Evolutionary conservation across 2,329 filamentous ascomycete species (phyloP).

Genomic region (Blumeriella jaapii): DNA sequence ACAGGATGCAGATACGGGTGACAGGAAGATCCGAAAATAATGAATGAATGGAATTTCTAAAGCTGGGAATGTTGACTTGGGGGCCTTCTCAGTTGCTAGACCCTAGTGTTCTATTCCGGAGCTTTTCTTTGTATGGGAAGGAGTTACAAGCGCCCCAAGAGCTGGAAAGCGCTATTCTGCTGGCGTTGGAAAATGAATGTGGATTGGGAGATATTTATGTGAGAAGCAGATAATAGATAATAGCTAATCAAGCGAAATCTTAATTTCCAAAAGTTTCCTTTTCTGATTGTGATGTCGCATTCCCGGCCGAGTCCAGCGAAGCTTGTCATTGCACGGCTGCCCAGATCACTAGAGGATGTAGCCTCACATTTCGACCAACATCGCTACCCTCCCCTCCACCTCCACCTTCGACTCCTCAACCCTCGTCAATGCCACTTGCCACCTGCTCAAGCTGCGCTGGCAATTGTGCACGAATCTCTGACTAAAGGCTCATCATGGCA

Average conservation of each 20-base stretch:
- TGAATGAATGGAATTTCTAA: no score
- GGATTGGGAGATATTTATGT: background rate
- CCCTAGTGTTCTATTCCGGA: background rate
- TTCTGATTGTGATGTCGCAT: background rate
- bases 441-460: slow-evolving; percentile 18
- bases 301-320: background rate
- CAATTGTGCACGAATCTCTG: slow-evolving; percentile 17
- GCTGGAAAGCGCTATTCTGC: slow-evolving; percentile 21
- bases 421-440: slow-evolving; percentile 21
- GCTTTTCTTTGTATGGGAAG: slow-evolving; percentile 5
- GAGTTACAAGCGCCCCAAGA: slow-evolving; percentile 22
- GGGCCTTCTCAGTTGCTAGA: background rate
- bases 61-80: background rate
- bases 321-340: slow-evolving; percentile 9
- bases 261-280: background rate
- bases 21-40: no score
- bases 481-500: slow-evolving; percentile 30
- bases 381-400: slow-evolving; percentile 6
- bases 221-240: slow-evolving; percentile 1
- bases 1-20: no score
- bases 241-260: background rate
- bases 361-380: slow-evolving; percentile 1
- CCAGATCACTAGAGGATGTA: background rate
- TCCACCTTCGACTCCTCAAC: slow-evolving; percentile 7
- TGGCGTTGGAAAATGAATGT: slow-evolving; percentile 10